Conservation (phyloP, 2,329 filamentous ascomycete genomes). For the Penicillium sp. region DNA sequence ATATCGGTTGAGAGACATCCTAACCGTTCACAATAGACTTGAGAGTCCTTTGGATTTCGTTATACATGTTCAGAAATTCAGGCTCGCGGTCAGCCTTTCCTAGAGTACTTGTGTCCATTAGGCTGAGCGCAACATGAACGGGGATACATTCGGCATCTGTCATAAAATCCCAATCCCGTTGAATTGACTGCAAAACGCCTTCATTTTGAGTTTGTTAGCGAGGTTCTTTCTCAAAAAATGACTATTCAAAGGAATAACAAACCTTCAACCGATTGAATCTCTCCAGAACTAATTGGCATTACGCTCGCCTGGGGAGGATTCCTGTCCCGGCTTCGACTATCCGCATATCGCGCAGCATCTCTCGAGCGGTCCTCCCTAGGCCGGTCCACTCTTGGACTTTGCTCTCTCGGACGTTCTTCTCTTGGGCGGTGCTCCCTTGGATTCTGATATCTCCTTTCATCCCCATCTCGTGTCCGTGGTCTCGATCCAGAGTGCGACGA, state of each 20-base stretch:
- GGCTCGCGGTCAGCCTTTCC: slow-evolving; percentile 87
- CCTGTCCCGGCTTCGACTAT: slow-evolving; percentile 26
- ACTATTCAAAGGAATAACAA: slow-evolving; percentile 13
- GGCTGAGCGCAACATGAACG: slow-evolving; percentile 89
- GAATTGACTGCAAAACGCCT: slow-evolving; percentile 79
- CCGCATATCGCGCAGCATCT: slow-evolving; percentile 26
- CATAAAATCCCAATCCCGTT: slow-evolving; percentile 90
- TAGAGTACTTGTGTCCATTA: slow-evolving; percentile 92
- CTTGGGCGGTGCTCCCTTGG: slow-evolving; percentile 20
- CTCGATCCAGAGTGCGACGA: slow-evolving; percentile 34
- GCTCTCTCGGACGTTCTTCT: slow-evolving; percentile 20
- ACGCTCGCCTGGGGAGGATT: slow-evolving; percentile 19
- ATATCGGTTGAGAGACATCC: slow-evolving; percentile 12
- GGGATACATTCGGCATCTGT: slow-evolving; percentile 85
- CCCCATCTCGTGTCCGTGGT: slow-evolving; percentile 39
- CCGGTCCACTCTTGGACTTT: slow-evolving; percentile 20
- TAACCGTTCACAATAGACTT: slow-evolving; percentile 86
- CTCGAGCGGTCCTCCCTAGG: slow-evolving; percentile 23
- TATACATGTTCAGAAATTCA: slow-evolving; percentile 81
- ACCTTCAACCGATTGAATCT: slow-evolving; percentile 45
- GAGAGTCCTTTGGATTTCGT: slow-evolving; percentile 87
- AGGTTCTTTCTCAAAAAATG: neutral
- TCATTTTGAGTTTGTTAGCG: slow-evolving; percentile 10
- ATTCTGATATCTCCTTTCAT: slow-evolving; percentile 29
- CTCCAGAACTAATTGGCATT: slow-evolving; percentile 21